phyloP scores from a whole-genome alignment of 257 asterid genomes.

The Penstemon barbatus region DNA sequence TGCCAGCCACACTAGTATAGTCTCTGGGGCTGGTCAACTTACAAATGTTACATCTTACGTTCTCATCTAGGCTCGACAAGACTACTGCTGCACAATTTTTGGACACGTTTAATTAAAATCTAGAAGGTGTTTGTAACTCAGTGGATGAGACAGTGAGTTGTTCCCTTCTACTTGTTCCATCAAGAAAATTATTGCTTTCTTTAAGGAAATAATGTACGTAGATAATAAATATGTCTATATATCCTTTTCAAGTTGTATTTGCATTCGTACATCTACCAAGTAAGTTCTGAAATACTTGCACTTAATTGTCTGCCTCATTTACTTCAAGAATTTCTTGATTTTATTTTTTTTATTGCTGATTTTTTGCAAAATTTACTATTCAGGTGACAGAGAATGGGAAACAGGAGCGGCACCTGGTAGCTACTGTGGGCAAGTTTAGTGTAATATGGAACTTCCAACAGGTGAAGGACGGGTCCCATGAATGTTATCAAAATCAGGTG shows the following conservation, averaged over 20 bases:
- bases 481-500: constrained; percentile 67
- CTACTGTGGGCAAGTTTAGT: constrained; percentile 93
- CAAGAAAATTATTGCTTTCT: background rate
- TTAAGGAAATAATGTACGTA: background rate
- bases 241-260: background rate
- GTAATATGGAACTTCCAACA: constrained; percentile 97
- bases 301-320: background rate
- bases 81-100: too few relatives aligned
- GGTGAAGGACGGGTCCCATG: constrained; percentile 85
- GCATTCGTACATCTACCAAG: background rate
- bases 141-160: background rate
- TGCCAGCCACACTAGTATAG: background rate
- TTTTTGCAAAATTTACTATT: constrained; percentile 1
- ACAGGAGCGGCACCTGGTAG: constrained; percentile 92
- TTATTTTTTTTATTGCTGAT: constrained; percentile 8
- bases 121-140: background rate
- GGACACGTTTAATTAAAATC: background rate
- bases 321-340: background rate
- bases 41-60: background rate
- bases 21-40: background rate
- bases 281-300: background rate
- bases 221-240: background rate
- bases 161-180: constrained; percentile 1
- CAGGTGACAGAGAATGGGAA: constrained; percentile 90
- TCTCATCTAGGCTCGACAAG: too few relatives aligned